Evolutionary conservation across 1,284 basidiomycete genomes (phyloP).

Genomic region (Sanghuangporus weigelae): DNA sequence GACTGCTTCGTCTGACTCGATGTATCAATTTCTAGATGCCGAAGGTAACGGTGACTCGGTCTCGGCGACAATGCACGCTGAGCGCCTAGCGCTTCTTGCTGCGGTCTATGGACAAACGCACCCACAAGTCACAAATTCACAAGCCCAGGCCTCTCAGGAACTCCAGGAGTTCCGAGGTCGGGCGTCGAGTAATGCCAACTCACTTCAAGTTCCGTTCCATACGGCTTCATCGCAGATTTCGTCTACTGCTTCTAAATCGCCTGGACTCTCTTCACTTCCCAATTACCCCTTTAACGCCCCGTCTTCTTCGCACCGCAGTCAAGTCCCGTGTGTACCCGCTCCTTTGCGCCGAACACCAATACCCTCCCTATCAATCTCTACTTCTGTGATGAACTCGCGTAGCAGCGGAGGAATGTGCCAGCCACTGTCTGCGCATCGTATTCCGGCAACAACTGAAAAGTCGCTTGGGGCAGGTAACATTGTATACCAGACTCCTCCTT

Average conservation of each 20-base stretch:
- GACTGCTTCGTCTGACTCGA: constrained; percentile 15
- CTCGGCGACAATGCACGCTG: constrained; percentile 74
- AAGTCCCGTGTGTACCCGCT: background rate
- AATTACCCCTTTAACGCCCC: background rate
- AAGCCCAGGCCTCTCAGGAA: constrained; percentile 11
- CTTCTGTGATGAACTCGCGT: background rate
- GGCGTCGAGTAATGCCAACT: background rate
- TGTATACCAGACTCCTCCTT: constrained; percentile 19
- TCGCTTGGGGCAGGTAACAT: constrained; percentile 9
- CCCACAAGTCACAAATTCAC: constrained; percentile 24
- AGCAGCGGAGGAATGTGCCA: background rate
- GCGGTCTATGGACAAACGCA: constrained; percentile 50
- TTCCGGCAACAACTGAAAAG: background rate
- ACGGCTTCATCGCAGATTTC: background rate
- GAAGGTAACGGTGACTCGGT: constrained; percentile 83
- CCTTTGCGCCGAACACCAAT: background rate
- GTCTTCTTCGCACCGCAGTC: constrained; percentile 3
- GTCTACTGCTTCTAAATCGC: background rate
- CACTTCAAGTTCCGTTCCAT: background rate
- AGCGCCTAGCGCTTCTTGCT: constrained; percentile 70
- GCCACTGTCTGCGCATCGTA: background rate
- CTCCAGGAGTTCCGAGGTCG: background rate
- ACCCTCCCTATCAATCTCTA: background rate
- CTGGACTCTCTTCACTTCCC: background rate
- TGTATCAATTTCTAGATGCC: constrained; percentile 45